Base-by-base conservation (phyloP, 2,329 filamentous ascomycete species). In the Claviceps sp. region DNA sequence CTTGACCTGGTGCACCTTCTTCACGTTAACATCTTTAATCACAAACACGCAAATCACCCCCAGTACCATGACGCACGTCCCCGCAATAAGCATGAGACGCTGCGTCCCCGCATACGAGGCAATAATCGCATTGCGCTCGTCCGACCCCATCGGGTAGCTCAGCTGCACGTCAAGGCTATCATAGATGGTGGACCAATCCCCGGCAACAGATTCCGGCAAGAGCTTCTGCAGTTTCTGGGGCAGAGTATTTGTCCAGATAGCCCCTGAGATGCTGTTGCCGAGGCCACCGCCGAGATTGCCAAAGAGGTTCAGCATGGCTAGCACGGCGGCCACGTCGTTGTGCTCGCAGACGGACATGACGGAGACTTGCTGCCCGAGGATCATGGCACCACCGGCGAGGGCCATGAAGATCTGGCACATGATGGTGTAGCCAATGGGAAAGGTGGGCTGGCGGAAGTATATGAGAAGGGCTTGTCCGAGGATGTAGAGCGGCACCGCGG, bases 301-400 rank as follows among this genome's bases (percentile, higher is more conserved):
- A 7, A 68, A 65, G 7, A 74, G 67, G n/a, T 68, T 68, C 1
- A 76, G 60, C 20, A 75, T 59, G 0, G 73, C 72, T 20, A 77
- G 66, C 1, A 67, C 70, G 4, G 71, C 72, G 26, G 78, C 76
- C 5, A 80, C 68, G 43, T 78, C 71, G 50, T 76, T 70, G 49
- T 79, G 77, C 53, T 72, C 72, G 16, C 75, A 73, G 2, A 75
- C 71, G 0, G 75, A 70, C 63, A 82, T 76, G 42, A 82, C 73
- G 5, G 78, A 76, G 57, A 84, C 74, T 54, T 83, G 74, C 56
- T 77, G 67, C 52, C 72, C 70, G 18, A 77, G 57, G 13, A 76
- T 77, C 58, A 77, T 77, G 63, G 78, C 75, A 54, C 72, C 74
- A 30, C 71, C 76, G 13, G 67, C 75, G 14, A 75, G 66, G 6